Base-by-base conservation (phyloP, 768 basidiomycete genomes). In the Cystofilobasidium macerans region DNA sequence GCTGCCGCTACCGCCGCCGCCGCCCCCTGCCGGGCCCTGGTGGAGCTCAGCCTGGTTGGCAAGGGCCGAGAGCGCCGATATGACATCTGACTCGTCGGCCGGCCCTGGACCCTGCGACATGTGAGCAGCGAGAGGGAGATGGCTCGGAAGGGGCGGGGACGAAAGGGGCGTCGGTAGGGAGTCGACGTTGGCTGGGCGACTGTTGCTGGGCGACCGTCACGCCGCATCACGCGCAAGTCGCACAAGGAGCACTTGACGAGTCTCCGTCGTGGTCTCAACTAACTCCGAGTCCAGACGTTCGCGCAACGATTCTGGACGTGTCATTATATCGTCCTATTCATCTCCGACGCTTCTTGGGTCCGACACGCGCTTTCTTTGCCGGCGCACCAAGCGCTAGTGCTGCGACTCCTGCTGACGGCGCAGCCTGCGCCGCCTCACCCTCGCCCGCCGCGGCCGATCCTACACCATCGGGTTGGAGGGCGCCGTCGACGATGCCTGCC, bases 401-500 rank as follows among this genome's bases (percentile, higher is more conserved):
- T 2, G 51, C 51, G 18, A 54, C 28, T 4, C 30, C 28, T 16
- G 42, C 22, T 18, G 28, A 4, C 51, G 9, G 20, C 24, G 45
- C 12, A 11, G 20, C 18, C 48, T 20, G 24, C 48, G 43, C 48
- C 11, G 8, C 51, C 48, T 51, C 20, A 16, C 13, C 24, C 48
- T 35, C 53, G 53, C 48, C 24, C 33, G 22, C 54, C 5, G 22
- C 54, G n/a, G 40, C 43, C 18, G n/a, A 36, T 8, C 48, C 28
- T 1, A 28, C 60, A 0, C 18, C 65, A 9, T 53, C 65, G 2
- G 47, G 33, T 1, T 47, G 54, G 6, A 67, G 40, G 11, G 48
- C 53, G 22, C 65, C 65, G 20, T 48, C 65, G 4, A 67, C 65
- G n/a, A 67, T 42, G 26, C 65, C 83, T 70, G 88, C 86, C 93